Conservation (phyloP, 495 filamentous ascomycete genomes). For the Letharia lupina region DNA sequence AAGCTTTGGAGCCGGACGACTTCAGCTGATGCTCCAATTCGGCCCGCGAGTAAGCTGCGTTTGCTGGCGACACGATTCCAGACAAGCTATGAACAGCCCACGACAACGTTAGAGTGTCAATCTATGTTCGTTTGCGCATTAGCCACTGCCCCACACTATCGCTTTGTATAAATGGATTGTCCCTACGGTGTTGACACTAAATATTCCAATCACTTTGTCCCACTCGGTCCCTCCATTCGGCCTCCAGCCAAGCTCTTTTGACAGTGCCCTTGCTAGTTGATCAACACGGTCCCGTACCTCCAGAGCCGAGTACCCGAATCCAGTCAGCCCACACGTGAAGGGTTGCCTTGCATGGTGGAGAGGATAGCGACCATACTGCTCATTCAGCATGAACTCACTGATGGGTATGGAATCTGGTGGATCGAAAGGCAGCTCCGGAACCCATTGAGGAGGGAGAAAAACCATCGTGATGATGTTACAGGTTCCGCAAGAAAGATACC, state of each 20-base stretch:
- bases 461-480: slow-evolving; percentile 52
- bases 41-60: slow-evolving; percentile 66
- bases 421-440: slow-evolving; percentile 57
- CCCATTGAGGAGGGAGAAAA: slow-evolving; percentile 62
- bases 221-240: slow-evolving; percentile 70
- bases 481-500: not conserved
- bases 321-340: slow-evolving; percentile 75
- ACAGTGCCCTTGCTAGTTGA: slow-evolving; percentile 58
- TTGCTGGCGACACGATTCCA: slow-evolving; percentile 71
- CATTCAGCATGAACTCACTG: slow-evolving; percentile 70
- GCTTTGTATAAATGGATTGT: not conserved
- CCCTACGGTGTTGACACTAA: slow-evolving; percentile 71
- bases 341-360: slow-evolving; percentile 58
- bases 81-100: slow-evolving; percentile 71
- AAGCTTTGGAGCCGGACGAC: slow-evolving; percentile 61
- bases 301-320: slow-evolving; percentile 56
- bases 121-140: slow-evolving; percentile 37
- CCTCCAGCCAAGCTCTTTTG: slow-evolving; percentile 65
- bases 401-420: slow-evolving; percentile 70
- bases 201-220: slow-evolving; percentile 76
- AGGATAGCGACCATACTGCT: slow-evolving; percentile 60
- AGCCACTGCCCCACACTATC: not conserved
- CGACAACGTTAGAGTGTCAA: slow-evolving; percentile 68
- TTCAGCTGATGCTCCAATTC: slow-evolving; percentile 76
- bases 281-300: slow-evolving; percentile 63